Percentiles rank a stretch among this genome's conserved stretches.
Evolutionary conservation across 2,329 filamentous ascomycete species (phyloP).

Genomic region (Ophiostoma sp.): DNA sequence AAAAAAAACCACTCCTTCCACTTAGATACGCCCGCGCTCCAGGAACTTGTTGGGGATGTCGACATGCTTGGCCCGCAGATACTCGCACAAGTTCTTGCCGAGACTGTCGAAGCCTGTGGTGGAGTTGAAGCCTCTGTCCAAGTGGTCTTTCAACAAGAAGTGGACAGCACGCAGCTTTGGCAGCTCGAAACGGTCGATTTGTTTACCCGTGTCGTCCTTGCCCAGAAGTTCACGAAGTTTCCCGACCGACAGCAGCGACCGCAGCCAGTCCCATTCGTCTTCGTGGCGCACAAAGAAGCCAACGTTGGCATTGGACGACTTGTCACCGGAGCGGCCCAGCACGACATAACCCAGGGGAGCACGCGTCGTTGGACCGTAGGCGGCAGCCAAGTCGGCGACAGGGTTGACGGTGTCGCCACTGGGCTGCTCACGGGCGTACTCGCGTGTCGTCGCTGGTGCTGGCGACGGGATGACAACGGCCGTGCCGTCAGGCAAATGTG

Average conservation of each 20-base stretch:
- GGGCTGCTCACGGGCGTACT: constrained; percentile 27
- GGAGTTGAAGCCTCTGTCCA: constrained; percentile 37
- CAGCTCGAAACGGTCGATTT: constrained; percentile 49
- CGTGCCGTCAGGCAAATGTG: constrained; percentile 26
- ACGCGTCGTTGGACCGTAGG: constrained; percentile 28
- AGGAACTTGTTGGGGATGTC: constrained; percentile 47
- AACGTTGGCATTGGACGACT: constrained; percentile 46
- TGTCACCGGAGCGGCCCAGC: constrained; percentile 44
- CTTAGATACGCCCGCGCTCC: constrained; percentile 24
- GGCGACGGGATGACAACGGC: constrained; percentile 30
- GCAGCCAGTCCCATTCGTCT: constrained; percentile 51
- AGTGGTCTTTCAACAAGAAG: constrained; percentile 31
- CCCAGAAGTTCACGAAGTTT: constrained; percentile 43
- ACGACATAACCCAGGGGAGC: constrained; percentile 37
- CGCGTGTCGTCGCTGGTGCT: constrained; percentile 29
- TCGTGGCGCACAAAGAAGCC: constrained; percentile 47
- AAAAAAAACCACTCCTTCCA: too few species aligned
- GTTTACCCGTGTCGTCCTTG: constrained; percentile 40
- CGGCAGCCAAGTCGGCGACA: constrained; percentile 23
- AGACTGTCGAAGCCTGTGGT: constrained; percentile 24
- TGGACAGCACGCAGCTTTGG: constrained; percentile 39
- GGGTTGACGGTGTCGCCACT: constrained; percentile 27
- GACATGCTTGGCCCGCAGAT: constrained; percentile 42
- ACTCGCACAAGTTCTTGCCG: constrained; percentile 27
- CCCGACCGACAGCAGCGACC: constrained; percentile 42